Conservation (phyloP, 116 monocot species). For the Papilionanthe hybrid region DNA sequence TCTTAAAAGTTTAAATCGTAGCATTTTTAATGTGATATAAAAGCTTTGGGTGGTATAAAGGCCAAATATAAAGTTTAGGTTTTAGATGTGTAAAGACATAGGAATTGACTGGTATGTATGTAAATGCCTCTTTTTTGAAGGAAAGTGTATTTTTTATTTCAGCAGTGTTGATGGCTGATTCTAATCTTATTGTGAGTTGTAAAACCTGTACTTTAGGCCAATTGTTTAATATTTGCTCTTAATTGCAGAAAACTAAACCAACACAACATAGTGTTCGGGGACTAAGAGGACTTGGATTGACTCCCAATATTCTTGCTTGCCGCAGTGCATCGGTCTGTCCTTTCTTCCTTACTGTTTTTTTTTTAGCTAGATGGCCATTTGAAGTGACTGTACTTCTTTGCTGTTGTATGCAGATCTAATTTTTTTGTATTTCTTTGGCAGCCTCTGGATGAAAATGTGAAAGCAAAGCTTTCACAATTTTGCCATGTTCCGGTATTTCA, state of each 20-base stretch:
- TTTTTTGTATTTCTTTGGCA: conserved; percentile 8
- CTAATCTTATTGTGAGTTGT: neutral
- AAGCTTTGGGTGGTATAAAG: too few relatives aligned
- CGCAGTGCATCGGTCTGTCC: conserved; percentile 43
- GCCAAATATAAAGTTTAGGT: too few relatives aligned
- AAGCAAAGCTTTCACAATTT: conserved; percentile 53
- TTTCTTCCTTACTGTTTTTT: neutral
- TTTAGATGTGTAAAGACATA: too few relatives aligned
- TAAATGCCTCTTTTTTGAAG: too few relatives aligned
- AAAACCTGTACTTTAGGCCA: neutral
- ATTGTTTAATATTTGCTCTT: neutral
- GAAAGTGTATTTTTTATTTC: neutral
- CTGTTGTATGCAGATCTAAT: neutral
- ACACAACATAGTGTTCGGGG: conserved; percentile 70
- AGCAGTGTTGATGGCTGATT: neutral
- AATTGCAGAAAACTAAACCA: conserved; percentile 67
- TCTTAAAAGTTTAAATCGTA: too few relatives aligned
- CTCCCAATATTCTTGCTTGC: conserved; percentile 63
- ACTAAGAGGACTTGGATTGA: conserved; percentile 59
- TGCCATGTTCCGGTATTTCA: conserved; percentile 62
- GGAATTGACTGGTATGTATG: too few relatives aligned
- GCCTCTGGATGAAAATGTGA: conserved; percentile 51
- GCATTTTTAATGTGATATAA: too few relatives aligned
- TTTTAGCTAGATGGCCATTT: neutral
- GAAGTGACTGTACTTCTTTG: neutral